These are phyloP conservation scores for Scheffersomyces lignosus DNA, from an alignment of 805 yeast genomes.

Conservation along the genomic window DNA sequence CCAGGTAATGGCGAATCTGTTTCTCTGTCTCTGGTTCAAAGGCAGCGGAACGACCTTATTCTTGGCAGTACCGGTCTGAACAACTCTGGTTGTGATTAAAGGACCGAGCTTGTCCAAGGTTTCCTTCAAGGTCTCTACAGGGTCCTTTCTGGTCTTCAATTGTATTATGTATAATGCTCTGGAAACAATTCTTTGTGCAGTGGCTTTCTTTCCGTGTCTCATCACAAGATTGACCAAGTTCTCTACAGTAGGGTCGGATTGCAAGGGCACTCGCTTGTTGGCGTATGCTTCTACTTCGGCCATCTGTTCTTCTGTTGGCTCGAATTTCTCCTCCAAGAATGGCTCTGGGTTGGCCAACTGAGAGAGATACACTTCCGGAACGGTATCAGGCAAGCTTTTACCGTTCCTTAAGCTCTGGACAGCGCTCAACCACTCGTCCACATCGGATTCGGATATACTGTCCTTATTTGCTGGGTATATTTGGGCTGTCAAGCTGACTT, in stretches of 20 bases:
- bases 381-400: conserved; percentile 30
- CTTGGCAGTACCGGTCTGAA: conserved; percentile 85
- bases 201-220: conserved; percentile 86
- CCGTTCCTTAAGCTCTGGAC: conserved; percentile 39
- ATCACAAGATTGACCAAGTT: conserved; percentile 84
- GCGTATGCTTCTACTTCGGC: conserved; percentile 53
- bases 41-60: conserved; percentile 81
- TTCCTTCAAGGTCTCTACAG: conserved; percentile 70
- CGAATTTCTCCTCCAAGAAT: conserved; percentile 39
- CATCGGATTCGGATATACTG: conserved; percentile 37
- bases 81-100: conserved; percentile 70
- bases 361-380: conserved; percentile 38
- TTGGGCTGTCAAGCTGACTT: conserved; percentile 32
- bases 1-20: conserved; percentile 88
- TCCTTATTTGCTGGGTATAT: conserved; percentile 39
- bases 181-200: conserved; percentile 70
- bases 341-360: conserved; percentile 40
- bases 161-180: conserved; percentile 80
- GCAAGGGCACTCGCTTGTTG: conserved; percentile 56
- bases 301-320: conserved; percentile 66
- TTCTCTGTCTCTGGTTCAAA: conserved; percentile 75
- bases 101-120: conserved; percentile 85
- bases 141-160: conserved; percentile 73
- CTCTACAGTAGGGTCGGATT: conserved; percentile 68
- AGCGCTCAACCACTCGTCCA: conserved; percentile 49